phyloP scores from a whole-genome alignment of 2,329 filamentous ascomycete species.

The Alternaria ethzedia region DNA sequence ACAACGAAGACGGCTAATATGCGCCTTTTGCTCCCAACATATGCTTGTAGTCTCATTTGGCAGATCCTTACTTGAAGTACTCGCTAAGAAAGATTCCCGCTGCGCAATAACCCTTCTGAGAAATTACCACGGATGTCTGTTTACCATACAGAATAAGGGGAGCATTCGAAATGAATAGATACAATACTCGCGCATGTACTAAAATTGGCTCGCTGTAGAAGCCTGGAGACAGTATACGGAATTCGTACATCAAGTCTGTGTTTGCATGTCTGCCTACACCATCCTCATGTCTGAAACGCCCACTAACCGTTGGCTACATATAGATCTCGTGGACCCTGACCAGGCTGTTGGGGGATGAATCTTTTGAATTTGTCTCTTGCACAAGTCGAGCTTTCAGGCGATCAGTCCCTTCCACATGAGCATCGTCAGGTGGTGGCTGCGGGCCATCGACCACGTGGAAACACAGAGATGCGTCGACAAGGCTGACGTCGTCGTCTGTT shows the following conservation, averaged over 20 bases:
- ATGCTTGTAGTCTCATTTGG: background rate
- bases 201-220: background rate
- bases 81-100: background rate
- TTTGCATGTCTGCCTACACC: background rate
- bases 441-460: conserved; percentile 19
- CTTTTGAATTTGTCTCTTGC: background rate
- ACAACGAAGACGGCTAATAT: background rate
- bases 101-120: background rate
- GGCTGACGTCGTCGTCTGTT: conserved; percentile 15
- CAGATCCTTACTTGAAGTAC: background rate
- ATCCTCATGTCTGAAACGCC: background rate
- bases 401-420: background rate
- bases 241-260: background rate
- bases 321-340: background rate
- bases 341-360: background rate
- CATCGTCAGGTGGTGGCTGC: background rate
- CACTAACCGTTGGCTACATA: background rate
- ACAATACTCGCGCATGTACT: background rate
- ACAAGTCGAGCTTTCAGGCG: background rate
- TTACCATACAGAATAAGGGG: background rate
- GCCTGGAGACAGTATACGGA: background rate
- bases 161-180: background rate
- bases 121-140: background rate
- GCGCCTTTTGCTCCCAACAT: background rate
- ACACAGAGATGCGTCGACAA: conserved; percentile 20